Percentiles rank a stretch among this genome's conserved stretches.
phyloP scores from a whole-genome alignment of 441 rosid species.

The Daphne laureola region DNA sequence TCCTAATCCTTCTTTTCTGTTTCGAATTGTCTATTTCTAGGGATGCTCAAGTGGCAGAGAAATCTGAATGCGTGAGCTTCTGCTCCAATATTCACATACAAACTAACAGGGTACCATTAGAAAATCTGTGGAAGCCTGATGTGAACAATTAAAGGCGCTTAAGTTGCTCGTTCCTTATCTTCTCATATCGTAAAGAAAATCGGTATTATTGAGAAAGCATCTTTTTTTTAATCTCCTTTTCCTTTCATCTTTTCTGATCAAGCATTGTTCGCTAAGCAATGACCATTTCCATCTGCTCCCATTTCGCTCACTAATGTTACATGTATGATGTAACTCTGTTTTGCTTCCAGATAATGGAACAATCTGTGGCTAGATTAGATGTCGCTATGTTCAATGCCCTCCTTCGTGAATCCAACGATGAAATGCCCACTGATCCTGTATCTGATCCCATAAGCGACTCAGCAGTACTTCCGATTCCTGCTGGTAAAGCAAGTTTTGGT shows the following conservation, averaged over 20 bases:
- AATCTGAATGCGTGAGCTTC: neutral
- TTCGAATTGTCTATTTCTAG: neutral
- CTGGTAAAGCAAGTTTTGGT: constrained; percentile 76
- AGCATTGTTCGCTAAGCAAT: neutral
- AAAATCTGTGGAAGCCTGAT: neutral
- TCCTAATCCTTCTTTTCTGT: neutral
- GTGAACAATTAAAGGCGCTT: neutral
- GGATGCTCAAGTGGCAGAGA: neutral
- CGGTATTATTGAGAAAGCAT: neutral
- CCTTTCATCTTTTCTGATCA: neutral
- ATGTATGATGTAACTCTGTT: constrained; percentile 6
- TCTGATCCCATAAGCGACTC: constrained; percentile 88
- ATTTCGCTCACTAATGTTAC: constrained; percentile 1
- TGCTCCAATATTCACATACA: neutral
- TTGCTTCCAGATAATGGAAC: constrained; percentile 77
- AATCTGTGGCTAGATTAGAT: constrained; percentile 86
- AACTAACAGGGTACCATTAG: neutral
- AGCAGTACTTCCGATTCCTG: constrained; percentile 83
- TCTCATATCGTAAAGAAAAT: constrained; percentile 3
- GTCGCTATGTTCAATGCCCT: constrained; percentile 98
- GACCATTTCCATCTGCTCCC: neutral
- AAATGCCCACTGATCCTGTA: constrained; percentile 91
- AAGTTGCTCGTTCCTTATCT: neutral
- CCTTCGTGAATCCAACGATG: constrained; percentile 85
- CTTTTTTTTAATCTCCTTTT: neutral